Evolutionary conservation across 768 basidiomycete species (phyloP).

Genomic region (Collybia sp.): DNA sequence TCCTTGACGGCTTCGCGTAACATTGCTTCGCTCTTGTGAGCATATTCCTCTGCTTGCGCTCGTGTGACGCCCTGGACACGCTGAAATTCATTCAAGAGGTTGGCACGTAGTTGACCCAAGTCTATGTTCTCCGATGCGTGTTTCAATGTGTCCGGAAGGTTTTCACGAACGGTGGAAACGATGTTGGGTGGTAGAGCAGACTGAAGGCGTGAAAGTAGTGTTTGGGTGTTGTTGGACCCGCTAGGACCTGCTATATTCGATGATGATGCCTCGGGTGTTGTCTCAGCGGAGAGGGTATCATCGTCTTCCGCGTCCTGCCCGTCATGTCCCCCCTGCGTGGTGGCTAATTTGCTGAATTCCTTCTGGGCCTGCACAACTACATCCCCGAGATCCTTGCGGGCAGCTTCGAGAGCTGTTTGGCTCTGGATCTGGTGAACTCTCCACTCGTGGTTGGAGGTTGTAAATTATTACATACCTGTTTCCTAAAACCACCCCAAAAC

Average conservation of each 20-base stretch:
- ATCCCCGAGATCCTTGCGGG: slow-evolving; percentile 66
- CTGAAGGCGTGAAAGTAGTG: slow-evolving; percentile 67
- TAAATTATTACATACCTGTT: slow-evolving; percentile 54
- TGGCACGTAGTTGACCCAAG: slow-evolving; percentile 60
- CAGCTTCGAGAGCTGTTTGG: slow-evolving; percentile 61
- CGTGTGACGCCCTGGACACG: slow-evolving; percentile 71
- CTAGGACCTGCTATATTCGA: slow-evolving; percentile 9
- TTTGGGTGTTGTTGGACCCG: slow-evolving; percentile 26
- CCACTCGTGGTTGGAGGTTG: not conserved
- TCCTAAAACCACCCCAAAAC: slow-evolving; percentile 90
- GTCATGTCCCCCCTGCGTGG: slow-evolving; percentile 17
- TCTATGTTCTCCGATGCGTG: slow-evolving; percentile 63
- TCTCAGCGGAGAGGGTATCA: slow-evolving; percentile 8
- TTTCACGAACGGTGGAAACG: slow-evolving; percentile 59
- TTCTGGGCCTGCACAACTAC: slow-evolving; percentile 80
- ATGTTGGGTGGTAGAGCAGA: slow-evolving; percentile 73
- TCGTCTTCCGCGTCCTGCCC: slow-evolving; percentile 4
- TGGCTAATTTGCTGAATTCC: slow-evolving; percentile 60
- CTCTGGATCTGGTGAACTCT: slow-evolving; percentile 40
- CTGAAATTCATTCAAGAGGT: slow-evolving; percentile 61
- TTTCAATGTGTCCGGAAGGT: slow-evolving; percentile 62
- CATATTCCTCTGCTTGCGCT: slow-evolving; percentile 82
- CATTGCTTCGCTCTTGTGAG: slow-evolving; percentile 65
- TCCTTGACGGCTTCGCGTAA: slow-evolving; percentile 71
- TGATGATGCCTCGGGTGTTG: slow-evolving; percentile 8